These are phyloP conservation scores for Ganoderma boninense DNA, from an alignment of 1,284 basidiomycete species.

Conservation along the genomic window DNA sequence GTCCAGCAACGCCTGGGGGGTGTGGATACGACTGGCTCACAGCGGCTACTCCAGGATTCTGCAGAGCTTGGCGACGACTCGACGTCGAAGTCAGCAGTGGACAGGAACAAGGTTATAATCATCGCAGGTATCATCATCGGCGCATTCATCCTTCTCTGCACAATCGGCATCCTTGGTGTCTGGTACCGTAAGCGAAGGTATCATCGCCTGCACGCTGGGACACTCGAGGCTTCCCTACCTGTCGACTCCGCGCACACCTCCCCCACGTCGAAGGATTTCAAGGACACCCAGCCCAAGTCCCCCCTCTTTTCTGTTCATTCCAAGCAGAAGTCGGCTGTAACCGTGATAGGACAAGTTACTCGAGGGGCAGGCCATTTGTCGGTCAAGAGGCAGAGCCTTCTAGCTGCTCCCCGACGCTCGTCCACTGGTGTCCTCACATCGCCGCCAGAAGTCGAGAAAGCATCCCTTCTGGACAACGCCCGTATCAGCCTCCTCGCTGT, in stretches of 20 bases:
- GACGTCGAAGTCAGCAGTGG: neutral
- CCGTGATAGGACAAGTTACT: neutral
- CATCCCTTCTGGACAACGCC: neutral
- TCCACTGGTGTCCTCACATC: neutral
- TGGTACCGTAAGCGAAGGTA: conserved; percentile 39
- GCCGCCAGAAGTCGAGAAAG: neutral
- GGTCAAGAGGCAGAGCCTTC: conserved; percentile 2
- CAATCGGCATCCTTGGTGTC: neutral
- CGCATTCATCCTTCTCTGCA: conserved; percentile 29
- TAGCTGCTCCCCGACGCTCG: neutral
- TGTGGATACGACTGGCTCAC: conserved; percentile 52
- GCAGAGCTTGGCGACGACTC: neutral
- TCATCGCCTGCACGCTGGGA: conserved; percentile 37
- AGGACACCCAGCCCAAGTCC: neutral
- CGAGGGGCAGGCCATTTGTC: conserved; percentile 7
- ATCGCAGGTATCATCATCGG: conserved; percentile 37
- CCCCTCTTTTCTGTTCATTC: neutral
- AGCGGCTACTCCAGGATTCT: neutral
- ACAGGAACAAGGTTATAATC: conserved; percentile 20
- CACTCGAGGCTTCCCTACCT: conserved; percentile 33
- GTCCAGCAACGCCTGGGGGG: conserved; percentile 58
- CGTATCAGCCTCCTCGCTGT: no score
- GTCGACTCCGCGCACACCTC: neutral
- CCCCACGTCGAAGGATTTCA: conserved; percentile 4
- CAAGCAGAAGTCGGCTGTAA: neutral